Evolutionary conservation across 2,329 filamentous ascomycete species (phyloP), one percentile per base, ranked within the genome.

Genomic region (Talaromyces sp.): DNA sequence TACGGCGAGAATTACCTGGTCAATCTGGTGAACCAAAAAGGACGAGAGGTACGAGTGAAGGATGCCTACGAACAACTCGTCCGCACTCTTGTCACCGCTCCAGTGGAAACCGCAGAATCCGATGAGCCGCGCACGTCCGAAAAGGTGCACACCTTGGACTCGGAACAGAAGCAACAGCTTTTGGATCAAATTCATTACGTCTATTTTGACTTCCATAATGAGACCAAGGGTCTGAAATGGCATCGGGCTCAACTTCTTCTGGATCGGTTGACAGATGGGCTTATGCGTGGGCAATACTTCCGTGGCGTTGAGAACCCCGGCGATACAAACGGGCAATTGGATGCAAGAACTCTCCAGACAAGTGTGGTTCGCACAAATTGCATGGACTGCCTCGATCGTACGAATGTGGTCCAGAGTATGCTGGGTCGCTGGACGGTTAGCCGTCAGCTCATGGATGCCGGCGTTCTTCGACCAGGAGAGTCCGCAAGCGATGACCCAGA

Each of bases 341-440:
- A 97, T 68, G 85, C 91, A 35, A 87, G 92, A 64, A 88, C 85
- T 63, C 83, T 85, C 65, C 94, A 99, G 80, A 91, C 87, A 1
- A 92, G 90, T 63, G 92, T 97, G 17, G 92, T 99, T 65, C 88
- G 94, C 58, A 97, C 94, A 43, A 99, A 99, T 75, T 99, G 94
- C 79, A 99, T 99, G 94, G 94, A 99, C 76, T 99, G 95, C 66
- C 84, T 99, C 14, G 94, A 99, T 75, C 89, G 94, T 57, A 99
- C 94, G 57, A 99, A 99, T 69, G 92, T 99, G 7, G 91, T 99
- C 3, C 94, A 99, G 77, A 96, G 91, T 74, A 96, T 97, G 89
- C 85, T 99, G 61, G 94, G 90, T 10, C 88, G 93, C 56, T 92
- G 88, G 84, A 90, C 91, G 14, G 80, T 99, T 46, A 92, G 92